Base-by-base conservation (phyloP, 2,329 filamentous ascomycete species). In the Cladosporium sp. region DNA sequence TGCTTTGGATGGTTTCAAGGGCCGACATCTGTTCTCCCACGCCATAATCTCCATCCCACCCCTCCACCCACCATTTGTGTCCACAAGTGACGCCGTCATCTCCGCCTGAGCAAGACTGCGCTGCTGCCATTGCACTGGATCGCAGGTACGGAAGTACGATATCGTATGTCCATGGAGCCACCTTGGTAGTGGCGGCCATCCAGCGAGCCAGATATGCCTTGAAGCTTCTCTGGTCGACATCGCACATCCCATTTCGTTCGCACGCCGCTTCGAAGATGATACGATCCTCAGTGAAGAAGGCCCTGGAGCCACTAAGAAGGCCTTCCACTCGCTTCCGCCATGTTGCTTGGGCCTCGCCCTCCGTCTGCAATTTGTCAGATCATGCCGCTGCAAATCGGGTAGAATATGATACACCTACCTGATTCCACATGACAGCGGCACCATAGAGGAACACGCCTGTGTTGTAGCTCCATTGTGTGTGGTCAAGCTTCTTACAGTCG, bases 21-120 rank as follows among this genome's bases (percentile, higher is more conserved):
- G 77, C 78, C 45, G 72, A 74, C 77, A 83, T 80, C 64, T 80
- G 75, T 61, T 82, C 74, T 3, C 79, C 78, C 2, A 80, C 77
- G 7, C 80, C 79, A 9, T 63, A 61, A 2, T 64, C 65, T 3
- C 73, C 70, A 58, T 80, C 78, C 56, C 70, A 73, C 1, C 56
- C 61, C 3, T 56, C 60, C 6, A 61, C 67, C 15, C 59, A 64
- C 73, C 73, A 76, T 15, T 65, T 64, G 39, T 67, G 70, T 4
- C 73, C 73, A 58, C 73, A 76, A 34, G 67, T 71, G 4, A 69
- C 68, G 18, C 74, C 69, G 24, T 76, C 63, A 1, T 55, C 53
- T 15, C 73, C 75, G 18, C 75, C 78, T 2, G 68, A 71, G 58
- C 80, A 84, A 7, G 74, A 73, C 40, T 70, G 64, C 1, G 79